Conservation (phyloP, 768 basidiomycete species). For the Guyanaporus albipodus region DNA sequence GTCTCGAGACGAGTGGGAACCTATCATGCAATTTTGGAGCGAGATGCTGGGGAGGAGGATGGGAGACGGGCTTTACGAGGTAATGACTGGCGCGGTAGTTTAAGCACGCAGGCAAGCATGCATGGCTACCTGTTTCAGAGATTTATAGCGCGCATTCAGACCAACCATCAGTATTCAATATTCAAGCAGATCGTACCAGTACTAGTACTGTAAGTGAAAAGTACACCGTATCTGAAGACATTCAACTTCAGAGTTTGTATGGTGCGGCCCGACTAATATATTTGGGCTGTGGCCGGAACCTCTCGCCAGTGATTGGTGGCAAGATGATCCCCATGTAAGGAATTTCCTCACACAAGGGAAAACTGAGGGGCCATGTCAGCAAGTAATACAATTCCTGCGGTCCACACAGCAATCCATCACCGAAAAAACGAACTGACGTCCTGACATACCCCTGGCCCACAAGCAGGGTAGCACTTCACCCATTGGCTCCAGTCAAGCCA, state of each 20-base stretch:
- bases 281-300: conserved; percentile 13
- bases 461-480: conserved; percentile 45
- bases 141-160: too few relatives aligned
- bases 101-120: background rate
- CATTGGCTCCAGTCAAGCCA: conserved; percentile 54
- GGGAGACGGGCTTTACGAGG: conserved; percentile 63
- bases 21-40: conserved; percentile 87
- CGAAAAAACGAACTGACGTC: background rate
- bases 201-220: background rate
- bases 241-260: conserved; percentile 1
- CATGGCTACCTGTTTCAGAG: too few relatives aligned
- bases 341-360: conserved; percentile 1
- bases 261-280: conserved; percentile 7
- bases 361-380: conserved; percentile 16
- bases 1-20: conserved; percentile 74
- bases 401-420: background rate
- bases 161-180: too few relatives aligned
- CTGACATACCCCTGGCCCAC: conserved; percentile 37
- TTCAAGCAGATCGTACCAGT: too few relatives aligned
- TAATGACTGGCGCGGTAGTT: conserved; percentile 40
- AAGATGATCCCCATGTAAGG: background rate
- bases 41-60: conserved; percentile 54
- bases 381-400: conserved; percentile 19
- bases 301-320: background rate
- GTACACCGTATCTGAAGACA: too few relatives aligned